Conservation (phyloP, 2,329 filamentous ascomycete genomes). For the Juglanconis sp. region DNA sequence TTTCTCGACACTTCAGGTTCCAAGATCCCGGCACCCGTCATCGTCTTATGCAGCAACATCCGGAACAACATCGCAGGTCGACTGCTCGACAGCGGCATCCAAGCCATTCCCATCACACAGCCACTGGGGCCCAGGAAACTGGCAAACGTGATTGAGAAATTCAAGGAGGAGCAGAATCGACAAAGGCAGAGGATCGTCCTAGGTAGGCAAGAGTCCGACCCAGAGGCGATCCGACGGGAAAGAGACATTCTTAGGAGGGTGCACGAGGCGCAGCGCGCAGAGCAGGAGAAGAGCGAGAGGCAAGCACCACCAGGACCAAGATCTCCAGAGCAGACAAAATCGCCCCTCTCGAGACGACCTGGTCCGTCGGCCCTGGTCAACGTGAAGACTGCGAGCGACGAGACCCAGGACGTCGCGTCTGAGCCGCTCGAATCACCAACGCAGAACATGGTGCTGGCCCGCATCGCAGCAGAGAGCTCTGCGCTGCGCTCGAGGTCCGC, state of each 20-base stretch:
- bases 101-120: slow-evolving; percentile 10
- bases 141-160: slow-evolving; percentile 6
- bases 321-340: background rate
- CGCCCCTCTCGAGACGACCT: background rate
- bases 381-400: background rate
- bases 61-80: slow-evolving; percentile 1
- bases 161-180: background rate
- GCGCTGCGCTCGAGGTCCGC: slow-evolving; percentile 4
- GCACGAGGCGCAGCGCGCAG: slow-evolving; percentile 1
- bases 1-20: background rate
- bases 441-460: background rate
- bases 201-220: slow-evolving; percentile 11
- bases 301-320: background rate
- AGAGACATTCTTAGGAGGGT: slow-evolving; percentile 1
- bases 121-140: slow-evolving; percentile 10
- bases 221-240: slow-evolving; percentile 12
- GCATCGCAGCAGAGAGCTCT: background rate
- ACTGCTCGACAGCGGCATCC: slow-evolving; percentile 6
- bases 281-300: background rate
- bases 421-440: background rate
- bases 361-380: background rate
- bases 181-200: slow-evolving; percentile 6
- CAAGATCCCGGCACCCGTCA: background rate
- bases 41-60: slow-evolving; percentile 9
- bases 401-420: background rate